Percentiles rank a stretch among this genome's conserved stretches.
Conservation (phyloP, 345 rosid species). For the Sisymbrium irio region DNA sequence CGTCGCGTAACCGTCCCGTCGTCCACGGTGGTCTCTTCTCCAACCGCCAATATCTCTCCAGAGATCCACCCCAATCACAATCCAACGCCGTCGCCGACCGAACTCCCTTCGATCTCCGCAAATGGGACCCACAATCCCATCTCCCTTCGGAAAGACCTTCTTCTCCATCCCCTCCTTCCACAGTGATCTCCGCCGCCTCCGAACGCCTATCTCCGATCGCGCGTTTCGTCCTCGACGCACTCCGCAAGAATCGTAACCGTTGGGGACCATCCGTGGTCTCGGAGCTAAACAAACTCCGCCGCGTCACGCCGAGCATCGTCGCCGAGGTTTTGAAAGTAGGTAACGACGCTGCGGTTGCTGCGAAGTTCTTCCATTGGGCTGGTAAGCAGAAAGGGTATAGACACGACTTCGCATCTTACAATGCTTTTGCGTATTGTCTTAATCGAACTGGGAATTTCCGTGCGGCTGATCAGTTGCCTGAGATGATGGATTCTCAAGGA, state of each 20-base stretch:
- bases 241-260: constrained; percentile 49
- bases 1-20: constrained; percentile 75
- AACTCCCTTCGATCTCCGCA: constrained; percentile 53
- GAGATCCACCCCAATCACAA: constrained; percentile 7
- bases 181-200: constrained; percentile 37
- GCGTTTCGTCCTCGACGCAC: constrained; percentile 75
- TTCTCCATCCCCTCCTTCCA: background rate
- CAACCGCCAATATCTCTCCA: constrained; percentile 50
- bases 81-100: constrained; percentile 9
- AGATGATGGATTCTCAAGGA: constrained; percentile 85
- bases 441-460: constrained; percentile 58
- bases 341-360: constrained; percentile 49
- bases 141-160: background rate
- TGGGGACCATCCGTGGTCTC: constrained; percentile 71
- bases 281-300: constrained; percentile 83
- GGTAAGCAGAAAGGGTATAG: constrained; percentile 85
- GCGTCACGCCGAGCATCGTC: constrained; percentile 74
- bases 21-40: constrained; percentile 83
- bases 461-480: constrained; percentile 87
- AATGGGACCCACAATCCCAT: constrained; percentile 66
- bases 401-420: constrained; percentile 76
- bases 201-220: constrained; percentile 75
- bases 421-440: constrained; percentile 86
- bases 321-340: constrained; percentile 75
- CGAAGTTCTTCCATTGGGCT: constrained; percentile 95